These are phyloP conservation scores for Eremomyces bilateralis DNA, from an alignment of 495 filamentous ascomycete species.

Conservation along the genomic window DNA sequence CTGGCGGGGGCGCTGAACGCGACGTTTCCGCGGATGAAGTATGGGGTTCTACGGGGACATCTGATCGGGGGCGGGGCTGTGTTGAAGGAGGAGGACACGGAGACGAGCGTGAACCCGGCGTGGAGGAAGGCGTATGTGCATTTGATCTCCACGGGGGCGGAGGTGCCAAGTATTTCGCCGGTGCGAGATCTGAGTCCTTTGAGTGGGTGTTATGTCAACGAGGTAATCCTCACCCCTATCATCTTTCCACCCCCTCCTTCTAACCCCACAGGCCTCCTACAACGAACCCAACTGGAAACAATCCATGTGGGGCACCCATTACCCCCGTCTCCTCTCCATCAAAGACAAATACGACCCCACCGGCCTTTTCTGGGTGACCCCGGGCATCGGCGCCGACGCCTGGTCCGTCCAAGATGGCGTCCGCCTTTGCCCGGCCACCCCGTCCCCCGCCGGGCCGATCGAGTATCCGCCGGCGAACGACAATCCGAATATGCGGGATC, in stretches of 20 bases:
- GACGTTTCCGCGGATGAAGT: not conserved
- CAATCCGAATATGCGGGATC: too few species aligned
- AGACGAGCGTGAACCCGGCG: not conserved
- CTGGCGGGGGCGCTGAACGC: not conserved
- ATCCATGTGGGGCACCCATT: constrained; percentile 31
- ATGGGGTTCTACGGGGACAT: not conserved
- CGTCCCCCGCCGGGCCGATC: too few species aligned
- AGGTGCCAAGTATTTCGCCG: too few species aligned
- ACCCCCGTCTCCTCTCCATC: constrained; percentile 22
- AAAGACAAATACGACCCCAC: constrained; percentile 18
- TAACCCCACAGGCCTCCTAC: too few species aligned
- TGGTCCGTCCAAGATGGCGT: too few species aligned
- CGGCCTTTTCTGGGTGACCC: too few species aligned
- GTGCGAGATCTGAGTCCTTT: constrained; percentile 16
- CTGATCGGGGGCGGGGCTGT: not conserved
- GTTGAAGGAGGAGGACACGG: not conserved
- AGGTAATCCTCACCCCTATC: too few species aligned
- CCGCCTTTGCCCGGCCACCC: too few species aligned
- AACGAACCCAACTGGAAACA: constrained; percentile 26
- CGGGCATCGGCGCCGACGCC: too few species aligned
- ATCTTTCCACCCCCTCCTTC: too few species aligned
- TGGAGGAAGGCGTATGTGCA: not conserved
- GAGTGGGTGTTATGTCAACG: constrained; percentile 22
- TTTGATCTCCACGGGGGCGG: not conserved
- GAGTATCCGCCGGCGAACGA: too few species aligned